Percentiles rank a stretch among this genome's conserved stretches.
Evolutionary conservation across 2,329 filamentous ascomycete genomes (phyloP).

Genomic region (Colletotrichum euphorbiae): DNA sequence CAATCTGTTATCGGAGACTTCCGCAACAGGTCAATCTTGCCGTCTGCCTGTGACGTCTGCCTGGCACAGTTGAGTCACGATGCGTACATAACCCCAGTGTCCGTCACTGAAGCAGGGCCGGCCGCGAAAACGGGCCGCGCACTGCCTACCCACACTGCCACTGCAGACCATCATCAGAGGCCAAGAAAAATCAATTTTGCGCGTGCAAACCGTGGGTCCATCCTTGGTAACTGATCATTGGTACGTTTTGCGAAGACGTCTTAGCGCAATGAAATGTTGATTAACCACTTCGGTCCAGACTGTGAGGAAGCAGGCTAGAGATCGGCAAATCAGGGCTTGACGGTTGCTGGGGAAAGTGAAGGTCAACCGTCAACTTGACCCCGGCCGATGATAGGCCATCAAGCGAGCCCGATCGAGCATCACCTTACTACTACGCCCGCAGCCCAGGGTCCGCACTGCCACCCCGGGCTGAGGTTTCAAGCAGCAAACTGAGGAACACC

Average conservation of each 20-base stretch:
- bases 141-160: constrained; percentile 29
- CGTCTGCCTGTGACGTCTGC: constrained; percentile 8
- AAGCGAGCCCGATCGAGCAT: constrained; percentile 22
- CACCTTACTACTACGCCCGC: constrained; percentile 30
- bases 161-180: constrained; percentile 15
- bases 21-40: neutral
- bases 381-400: constrained; percentile 14
- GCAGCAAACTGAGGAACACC: neutral
- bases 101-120: constrained; percentile 12
- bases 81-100: neutral
- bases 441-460: constrained; percentile 1
- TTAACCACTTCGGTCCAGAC: neutral
- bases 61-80: constrained; percentile 15
- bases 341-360: neutral
- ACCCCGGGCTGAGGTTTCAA: neutral
- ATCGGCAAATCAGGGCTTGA: constrained; percentile 13
- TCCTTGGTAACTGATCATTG: constrained; percentile 13
- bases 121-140: constrained; percentile 32
- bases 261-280: neutral
- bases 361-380: constrained; percentile 10
- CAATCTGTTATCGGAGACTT: neutral
- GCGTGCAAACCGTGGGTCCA: neutral
- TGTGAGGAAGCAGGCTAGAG: neutral
- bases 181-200: constrained; percentile 11
- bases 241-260: neutral